Conservation (phyloP, 176 grass and related monocot genomes). For the Hordeum marinum region DNA sequence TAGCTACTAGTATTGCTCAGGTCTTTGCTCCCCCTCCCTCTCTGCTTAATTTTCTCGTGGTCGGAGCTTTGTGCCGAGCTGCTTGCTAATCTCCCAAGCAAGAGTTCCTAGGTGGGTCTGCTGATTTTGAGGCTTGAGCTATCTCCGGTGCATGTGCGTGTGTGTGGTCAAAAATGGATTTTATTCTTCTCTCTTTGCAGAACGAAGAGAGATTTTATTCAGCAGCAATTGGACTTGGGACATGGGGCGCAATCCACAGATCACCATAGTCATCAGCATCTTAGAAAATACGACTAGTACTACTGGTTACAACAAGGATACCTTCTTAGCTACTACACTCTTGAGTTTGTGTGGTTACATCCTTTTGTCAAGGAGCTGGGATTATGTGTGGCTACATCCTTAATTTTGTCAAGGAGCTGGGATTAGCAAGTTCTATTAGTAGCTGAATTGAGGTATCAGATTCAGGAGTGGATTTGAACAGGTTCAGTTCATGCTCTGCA, state of each 20-base stretch:
- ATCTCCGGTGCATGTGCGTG: too few relatives aligned
- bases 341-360: not conserved
- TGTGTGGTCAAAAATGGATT: not conserved
- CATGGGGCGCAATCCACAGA: not conserved
- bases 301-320: not conserved
- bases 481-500: not conserved
- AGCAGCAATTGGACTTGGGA: not conserved
- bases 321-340: not conserved
- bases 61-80: not conserved
- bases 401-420: not conserved
- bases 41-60: not conserved
- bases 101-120: not conserved
- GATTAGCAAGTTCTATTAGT: not conserved
- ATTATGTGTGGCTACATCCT: too few relatives aligned
- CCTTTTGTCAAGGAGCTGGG: too few relatives aligned
- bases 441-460: not conserved
- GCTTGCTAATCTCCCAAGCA: not conserved
- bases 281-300: not conserved
- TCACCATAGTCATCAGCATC: not conserved
- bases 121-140: too few relatives aligned
- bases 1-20: not conserved
- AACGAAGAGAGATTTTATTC: not conserved
- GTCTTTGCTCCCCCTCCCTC: not conserved
- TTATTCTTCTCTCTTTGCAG: too few relatives aligned
- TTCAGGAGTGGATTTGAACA: constrained; percentile 14